Evolutionary conservation across 352 stramenopile species (phyloP), one percentile per base, ranked within the genome.

Genomic region (Plasmopara viticola): DNA sequence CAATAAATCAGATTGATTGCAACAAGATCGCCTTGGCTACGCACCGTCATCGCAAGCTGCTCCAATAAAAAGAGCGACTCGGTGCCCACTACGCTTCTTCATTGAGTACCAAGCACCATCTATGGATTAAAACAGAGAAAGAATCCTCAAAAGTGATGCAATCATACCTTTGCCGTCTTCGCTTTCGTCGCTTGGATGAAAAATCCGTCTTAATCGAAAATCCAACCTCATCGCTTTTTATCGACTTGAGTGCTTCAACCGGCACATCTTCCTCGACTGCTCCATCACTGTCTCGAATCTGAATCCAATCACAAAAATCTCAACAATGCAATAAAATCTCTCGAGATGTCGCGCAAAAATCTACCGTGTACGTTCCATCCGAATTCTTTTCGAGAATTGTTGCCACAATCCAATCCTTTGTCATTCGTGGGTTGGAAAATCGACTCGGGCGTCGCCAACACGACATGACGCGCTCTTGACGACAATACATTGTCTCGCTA

Each of bases 11-110:
- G 9, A 5, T 5, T 34, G 30, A 9, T 5, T 34, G 5, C 9
- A 34, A 9, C 30, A 35, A 12, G 31, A 1, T 3, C 20, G 20
- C 8, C 6, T 20, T 43, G 13, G 5, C 10, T 25, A 55, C 41
- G 34, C 57, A 86, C 74, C 53, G 75, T 86, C 67, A 86, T 70
- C 2, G 73, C 73, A 14, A 89, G 56, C 38, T 89, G 75, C 37
- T 89, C 72, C 5, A 89, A 60, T 20, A 89, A 40, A 48, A 83
- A 84, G 14, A 83, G 18, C 14, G 69, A 66, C 14, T 89, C 71
- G 3, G 44, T 64, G 18, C 59, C 57, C 5, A 80, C 56, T 42
- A 57, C 56, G 7, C 47, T 37, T 6, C 49, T 68, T 43, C 7
- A 29, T 13, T 33, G 9, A 51, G 28, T 25, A 29, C 9, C 13